Percentiles rank a stretch among this genome's conserved stretches.
These are phyloP conservation scores for Zygotorulaspora danielsina DNA, from an alignment of 805 yeast species.

Conservation along the genomic window DNA sequence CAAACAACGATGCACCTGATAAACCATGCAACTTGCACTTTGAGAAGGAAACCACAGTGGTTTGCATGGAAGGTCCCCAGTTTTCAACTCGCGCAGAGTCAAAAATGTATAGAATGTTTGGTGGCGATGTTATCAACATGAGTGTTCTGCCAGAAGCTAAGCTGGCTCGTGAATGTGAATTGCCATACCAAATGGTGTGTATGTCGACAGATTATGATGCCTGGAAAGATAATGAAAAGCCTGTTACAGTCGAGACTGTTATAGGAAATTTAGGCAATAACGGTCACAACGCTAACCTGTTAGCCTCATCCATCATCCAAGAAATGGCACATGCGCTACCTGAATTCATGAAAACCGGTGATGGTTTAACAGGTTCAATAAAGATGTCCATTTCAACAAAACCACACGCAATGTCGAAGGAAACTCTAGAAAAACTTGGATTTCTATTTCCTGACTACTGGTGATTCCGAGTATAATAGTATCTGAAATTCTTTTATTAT, in stretches of 20 bases:
- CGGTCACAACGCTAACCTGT: slow-evolving; percentile 73
- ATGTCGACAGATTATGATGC: slow-evolving; percentile 99
- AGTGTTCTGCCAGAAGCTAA: slow-evolving; percentile 96
- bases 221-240: slow-evolving; percentile 93
- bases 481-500: too few relatives aligned
- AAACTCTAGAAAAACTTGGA: slow-evolving; percentile 73
- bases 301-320: slow-evolving; percentile 67
- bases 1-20: slow-evolving; percentile 44
- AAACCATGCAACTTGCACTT: slow-evolving; percentile 65
- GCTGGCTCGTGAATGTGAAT: slow-evolving; percentile 95
- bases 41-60: slow-evolving; percentile 70
- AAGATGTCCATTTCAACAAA: slow-evolving; percentile 77
- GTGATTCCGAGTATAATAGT: too few relatives aligned
- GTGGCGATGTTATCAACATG: slow-evolving; percentile 96
- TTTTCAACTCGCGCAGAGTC: slow-evolving; percentile 97
- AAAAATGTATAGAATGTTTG: slow-evolving; percentile 76
- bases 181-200: slow-evolving; percentile 95
- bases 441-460: slow-evolving; percentile 89
- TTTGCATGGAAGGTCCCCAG: slow-evolving; percentile 99
- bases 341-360: slow-evolving; percentile 57
- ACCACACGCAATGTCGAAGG: slow-evolving; percentile 65
- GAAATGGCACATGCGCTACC: slow-evolving; percentile 59
- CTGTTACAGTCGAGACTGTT: slow-evolving; percentile 97
- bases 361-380: slow-evolving; percentile 69
- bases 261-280: slow-evolving; percentile 87